Base-by-base conservation (phyloP, 2,329 filamentous ascomycete genomes). In the Beauveria sp. region DNA sequence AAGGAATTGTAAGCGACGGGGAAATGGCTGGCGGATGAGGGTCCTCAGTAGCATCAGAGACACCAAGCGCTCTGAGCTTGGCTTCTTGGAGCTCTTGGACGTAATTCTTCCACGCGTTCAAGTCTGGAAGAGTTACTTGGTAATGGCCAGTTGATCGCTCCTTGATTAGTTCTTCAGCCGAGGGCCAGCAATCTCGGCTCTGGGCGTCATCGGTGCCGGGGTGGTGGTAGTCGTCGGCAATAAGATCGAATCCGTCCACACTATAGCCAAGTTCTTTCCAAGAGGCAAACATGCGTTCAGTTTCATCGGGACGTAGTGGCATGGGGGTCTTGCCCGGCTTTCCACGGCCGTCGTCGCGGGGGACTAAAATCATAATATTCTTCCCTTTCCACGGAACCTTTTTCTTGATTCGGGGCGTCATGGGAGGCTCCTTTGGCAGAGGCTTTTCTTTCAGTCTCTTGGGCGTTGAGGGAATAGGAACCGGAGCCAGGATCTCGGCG, bases 41-140 rank as follows among this genome's bases (percentile, higher is more conserved):
- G 56, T 94, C 90, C 6, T 91, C 88, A 54, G 88, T 86, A 41
- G 86, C 90, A 63, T 90, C 81, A 20, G 86, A 92, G 14, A 97
- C 94, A 65, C 94, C 94, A 60, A 99, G 81, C 55, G 93, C 92
- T 63, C 92, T 87, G 57, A 99, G 80, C 76, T 97, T 99, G 63
- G 93, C 91, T 76, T 99, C 94, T 66, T 90, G 86, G 41, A 97
- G 78, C 66, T 89, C 87, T 59, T 89, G 84, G 62, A 92, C 89
- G 72, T 97, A 96, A 28, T 85, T 80, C 69, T 91, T 88, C 83
- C 83, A 86, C 1, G 82, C 79, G 70, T 87, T 85, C 64, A 88
- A 75, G 68, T 91, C 88, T 2, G 90, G 89, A 63, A 94, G 79
- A 26, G 81, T 80, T 41, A 94, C 87, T 59, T 78, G 80, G 69